Percentiles rank a stretch among this genome's conserved stretches.
These are phyloP conservation scores for Phytopythium chamaehyphon DNA, from an alignment of 352 stramenopile genomes.

Conservation along the genomic window DNA sequence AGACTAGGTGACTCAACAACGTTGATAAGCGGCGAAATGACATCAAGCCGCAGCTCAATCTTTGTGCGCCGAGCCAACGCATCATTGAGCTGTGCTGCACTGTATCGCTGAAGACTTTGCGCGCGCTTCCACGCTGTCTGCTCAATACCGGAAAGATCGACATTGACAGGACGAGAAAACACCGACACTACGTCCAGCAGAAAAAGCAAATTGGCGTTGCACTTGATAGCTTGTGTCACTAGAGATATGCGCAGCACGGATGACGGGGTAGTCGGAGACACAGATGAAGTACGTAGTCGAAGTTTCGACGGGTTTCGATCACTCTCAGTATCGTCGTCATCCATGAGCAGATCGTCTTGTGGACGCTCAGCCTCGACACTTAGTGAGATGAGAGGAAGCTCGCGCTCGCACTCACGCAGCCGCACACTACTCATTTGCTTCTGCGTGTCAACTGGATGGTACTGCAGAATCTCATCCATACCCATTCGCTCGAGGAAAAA, in stretches of 20 bases:
- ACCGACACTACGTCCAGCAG: conserved; percentile 61
- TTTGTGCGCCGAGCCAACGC: conserved; percentile 66
- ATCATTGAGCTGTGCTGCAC: conserved; percentile 64
- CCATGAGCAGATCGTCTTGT: conserved; percentile 12
- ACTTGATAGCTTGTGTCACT: conserved; percentile 79
- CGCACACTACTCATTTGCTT: conserved; percentile 74
- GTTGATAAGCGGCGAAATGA: conserved; percentile 79
- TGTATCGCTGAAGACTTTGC: conserved; percentile 75
- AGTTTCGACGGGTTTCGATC: background rate
- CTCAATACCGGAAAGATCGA: conserved; percentile 72
- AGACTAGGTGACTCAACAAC: conserved; percentile 44
- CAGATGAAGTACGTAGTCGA: background rate
- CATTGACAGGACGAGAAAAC: conserved; percentile 66
- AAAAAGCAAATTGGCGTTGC: conserved; percentile 72
- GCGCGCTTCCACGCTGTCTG: conserved; percentile 70
- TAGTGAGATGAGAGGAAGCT: conserved; percentile 66
- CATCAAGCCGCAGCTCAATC: conserved; percentile 67
- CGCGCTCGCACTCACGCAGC: conserved; percentile 60
- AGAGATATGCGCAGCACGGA: conserved; percentile 52
- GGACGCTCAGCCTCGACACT: conserved; percentile 46
- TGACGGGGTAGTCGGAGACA: background rate
- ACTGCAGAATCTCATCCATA: conserved; percentile 63
- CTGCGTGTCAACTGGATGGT: conserved; percentile 49
- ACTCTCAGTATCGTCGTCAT: conserved; percentile 11
- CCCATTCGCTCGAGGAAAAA: conserved; percentile 76